Evolutionary conservation across 2,329 filamentous ascomycete species (phyloP).

Genomic region (Talaromyces sp.): DNA sequence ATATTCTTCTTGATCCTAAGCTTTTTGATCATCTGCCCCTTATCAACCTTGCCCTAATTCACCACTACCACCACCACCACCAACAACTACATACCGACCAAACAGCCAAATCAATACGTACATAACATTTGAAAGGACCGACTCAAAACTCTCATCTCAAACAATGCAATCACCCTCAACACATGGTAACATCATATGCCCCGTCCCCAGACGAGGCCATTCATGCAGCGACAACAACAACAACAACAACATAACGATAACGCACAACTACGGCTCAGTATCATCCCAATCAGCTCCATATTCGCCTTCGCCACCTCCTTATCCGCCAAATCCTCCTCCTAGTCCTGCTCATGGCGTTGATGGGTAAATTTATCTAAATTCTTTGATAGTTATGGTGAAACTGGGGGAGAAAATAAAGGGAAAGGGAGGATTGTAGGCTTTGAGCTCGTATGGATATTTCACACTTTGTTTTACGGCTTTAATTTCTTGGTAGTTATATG

Average conservation of each 20-base stretch:
- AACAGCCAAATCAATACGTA: neutral
- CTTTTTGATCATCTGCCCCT: neutral
- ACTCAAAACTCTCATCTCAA: neutral
- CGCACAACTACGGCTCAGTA: neutral
- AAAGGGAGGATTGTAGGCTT: too few relatives aligned
- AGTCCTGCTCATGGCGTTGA: constrained; percentile 27
- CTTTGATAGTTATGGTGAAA: too few relatives aligned
- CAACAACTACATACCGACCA: neutral
- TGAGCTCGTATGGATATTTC: too few relatives aligned
- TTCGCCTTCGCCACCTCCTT: constrained; percentile 30
- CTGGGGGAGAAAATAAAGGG: too few relatives aligned
- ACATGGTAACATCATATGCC: neutral
- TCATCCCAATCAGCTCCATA: constrained; percentile 14
- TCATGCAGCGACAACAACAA: neutral
- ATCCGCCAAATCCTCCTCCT: constrained; percentile 37
- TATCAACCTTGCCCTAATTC: neutral
- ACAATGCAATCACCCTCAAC: neutral
- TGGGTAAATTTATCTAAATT: neutral
- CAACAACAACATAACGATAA: too few relatives aligned
- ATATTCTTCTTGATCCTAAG: neutral
- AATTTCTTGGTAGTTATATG: too few relatives aligned
- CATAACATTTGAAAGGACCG: too few relatives aligned
- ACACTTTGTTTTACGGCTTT: too few relatives aligned
- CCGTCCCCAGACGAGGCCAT: neutral
- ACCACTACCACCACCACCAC: neutral